Evolutionary conservation across 176 grass and related monocot genomes (phyloP), one percentile per base, ranked within the genome.

Genomic region (Thinopyrum elongatum): DNA sequence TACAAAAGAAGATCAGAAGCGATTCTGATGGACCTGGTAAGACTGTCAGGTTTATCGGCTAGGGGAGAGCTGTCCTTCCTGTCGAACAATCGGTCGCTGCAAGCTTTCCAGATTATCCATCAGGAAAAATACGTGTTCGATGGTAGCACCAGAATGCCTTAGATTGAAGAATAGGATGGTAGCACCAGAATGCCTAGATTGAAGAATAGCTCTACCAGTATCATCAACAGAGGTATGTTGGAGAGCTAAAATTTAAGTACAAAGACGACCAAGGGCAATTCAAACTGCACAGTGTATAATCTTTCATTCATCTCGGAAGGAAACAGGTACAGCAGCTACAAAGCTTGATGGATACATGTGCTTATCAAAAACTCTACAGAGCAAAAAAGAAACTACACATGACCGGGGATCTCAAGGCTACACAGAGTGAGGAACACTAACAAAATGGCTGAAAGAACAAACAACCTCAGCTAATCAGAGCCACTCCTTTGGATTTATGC

Each of bases 401-500:
- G 26, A 2, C 17, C 59, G 3, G 30, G 70, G 4, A 19, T 70
- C 80, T 83, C 23, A 19, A 78, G 3, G 14, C 66, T 82, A 83
- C 25, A 64, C 9, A 65, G 65, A 23, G 31, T 10, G 22, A 38
- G 70, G 15, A 72, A 74, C 0, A 22, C 78, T 80, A 87, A 80
- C 79, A 55, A 91, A 69, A 57, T 14, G 8, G 73, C 82, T 70
- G 53, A 26, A 36, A 53, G 27, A 71, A 60, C 31, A 77, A 61
- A 60, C 53, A 62, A 19, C 15, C 59, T 39, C 41, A 4, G 31
- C 26, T 72, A 72, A 73, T 89, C 80, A 98, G 31, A 98, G 61
- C 97, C 97, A 99, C 74, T 99, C 92, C 87, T 94, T 99, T 2
- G 97, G 94, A 15, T 99, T 96, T 67, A 94, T 94, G 88, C 97